Evolutionary conservation across 2,329 filamentous ascomycete genomes (phyloP).

Genomic region (Aspergillus ustus): DNA sequence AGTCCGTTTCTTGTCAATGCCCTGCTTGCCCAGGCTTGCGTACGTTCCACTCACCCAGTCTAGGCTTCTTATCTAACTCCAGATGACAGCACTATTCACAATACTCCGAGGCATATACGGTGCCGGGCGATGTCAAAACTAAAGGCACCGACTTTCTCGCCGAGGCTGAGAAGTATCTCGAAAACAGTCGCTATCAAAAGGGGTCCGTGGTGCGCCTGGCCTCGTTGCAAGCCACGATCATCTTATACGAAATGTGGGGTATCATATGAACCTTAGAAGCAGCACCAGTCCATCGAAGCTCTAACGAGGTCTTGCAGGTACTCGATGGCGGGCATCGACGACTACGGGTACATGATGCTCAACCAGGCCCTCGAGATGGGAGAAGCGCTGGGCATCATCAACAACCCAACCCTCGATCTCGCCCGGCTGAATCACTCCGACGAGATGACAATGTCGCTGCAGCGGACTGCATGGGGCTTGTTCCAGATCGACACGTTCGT

Average conservation of each 20-base stretch:
- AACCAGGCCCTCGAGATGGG: slow-evolving; percentile 32
- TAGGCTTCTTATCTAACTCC: neutral
- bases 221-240: slow-evolving; percentile 29
- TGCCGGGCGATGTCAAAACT: slow-evolving; percentile 32
- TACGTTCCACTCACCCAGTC: slow-evolving; percentile 12
- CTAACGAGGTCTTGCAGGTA: slow-evolving; percentile 24
- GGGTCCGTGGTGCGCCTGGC: slow-evolving; percentile 23
- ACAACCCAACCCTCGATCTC: slow-evolving; percentile 19
- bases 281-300: neutral
- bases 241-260: slow-evolving; percentile 33
- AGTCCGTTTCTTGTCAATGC: slow-evolving; percentile 83
- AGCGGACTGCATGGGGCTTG: slow-evolving; percentile 30
- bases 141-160: slow-evolving; percentile 33
- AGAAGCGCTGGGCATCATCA: slow-evolving; percentile 29
- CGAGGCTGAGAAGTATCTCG: slow-evolving; percentile 30
- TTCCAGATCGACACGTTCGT: slow-evolving; percentile 37
- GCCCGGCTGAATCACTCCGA: slow-evolving; percentile 22
- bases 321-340: slow-evolving; percentile 32
- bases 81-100: slow-evolving; percentile 29
- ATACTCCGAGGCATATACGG: slow-evolving; percentile 33
- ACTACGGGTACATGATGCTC: slow-evolving; percentile 35
- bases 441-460: slow-evolving; percentile 29
- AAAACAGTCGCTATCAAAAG: slow-evolving; percentile 19
- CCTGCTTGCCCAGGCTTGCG: slow-evolving; percentile 65
- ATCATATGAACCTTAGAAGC: neutral